Conservation (phyloP, 495 filamentous ascomycete species). For the Aspergillus carlsbadensis region DNA sequence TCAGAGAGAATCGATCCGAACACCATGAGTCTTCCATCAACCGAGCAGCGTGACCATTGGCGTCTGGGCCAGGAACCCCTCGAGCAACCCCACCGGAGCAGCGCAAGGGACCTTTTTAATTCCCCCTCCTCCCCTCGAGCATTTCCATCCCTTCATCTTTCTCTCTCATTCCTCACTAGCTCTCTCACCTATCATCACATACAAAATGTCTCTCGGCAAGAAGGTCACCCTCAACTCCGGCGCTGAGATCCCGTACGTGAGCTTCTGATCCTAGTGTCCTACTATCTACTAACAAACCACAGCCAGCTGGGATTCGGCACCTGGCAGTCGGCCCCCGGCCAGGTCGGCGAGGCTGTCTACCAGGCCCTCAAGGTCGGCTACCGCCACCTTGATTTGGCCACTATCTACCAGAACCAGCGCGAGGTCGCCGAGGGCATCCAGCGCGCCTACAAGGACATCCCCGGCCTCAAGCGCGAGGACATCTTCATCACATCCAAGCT, state of each 20-base stretch:
- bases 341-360: constrained; percentile 55
- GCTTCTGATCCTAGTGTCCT: background rate
- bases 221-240: constrained; percentile 46
- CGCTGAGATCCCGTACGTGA: constrained; percentile 41
- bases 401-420: constrained; percentile 52
- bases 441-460: constrained; percentile 44
- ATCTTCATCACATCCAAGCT: constrained; percentile 53
- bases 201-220: constrained; percentile 49
- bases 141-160: constrained; percentile 3
- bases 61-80: background rate
- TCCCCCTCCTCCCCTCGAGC: constrained; percentile 1
- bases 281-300: constrained; percentile 2
- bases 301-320: constrained; percentile 55
- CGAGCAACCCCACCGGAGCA: constrained; percentile 14
- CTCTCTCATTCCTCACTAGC: background rate
- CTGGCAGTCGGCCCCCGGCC: constrained; percentile 53
- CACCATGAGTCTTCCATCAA: background rate
- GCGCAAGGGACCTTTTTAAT: constrained; percentile 7
- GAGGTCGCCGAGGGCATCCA: constrained; percentile 48
- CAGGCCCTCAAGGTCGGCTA: constrained; percentile 54
- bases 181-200: constrained; percentile 10
- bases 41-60: background rate
- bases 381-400: constrained; percentile 52
- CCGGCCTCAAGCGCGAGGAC: constrained; percentile 51
- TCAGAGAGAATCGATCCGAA: too few species aligned